Base-by-base conservation (phyloP, 2,329 filamentous ascomycete species). In the Cytospora piceicola region DNA sequence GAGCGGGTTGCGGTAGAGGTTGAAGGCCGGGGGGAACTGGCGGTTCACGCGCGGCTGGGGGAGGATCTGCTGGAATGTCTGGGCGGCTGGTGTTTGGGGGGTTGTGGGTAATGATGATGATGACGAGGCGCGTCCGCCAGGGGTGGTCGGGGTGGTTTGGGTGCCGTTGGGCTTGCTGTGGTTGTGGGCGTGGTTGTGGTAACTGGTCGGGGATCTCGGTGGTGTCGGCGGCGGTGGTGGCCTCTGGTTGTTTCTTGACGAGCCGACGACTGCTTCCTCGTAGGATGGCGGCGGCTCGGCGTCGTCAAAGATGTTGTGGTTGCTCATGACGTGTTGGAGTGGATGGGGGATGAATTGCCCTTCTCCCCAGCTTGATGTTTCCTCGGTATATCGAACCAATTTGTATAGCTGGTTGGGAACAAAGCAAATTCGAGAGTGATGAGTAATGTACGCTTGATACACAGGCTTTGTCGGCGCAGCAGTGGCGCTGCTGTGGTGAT, bases 11-110 rank as follows among this genome's bases (percentile, higher is more conserved):
- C 64, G 65, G 70, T 78, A 77, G 61, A 78, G 66, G 69, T 72
- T 73, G 68, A 77, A 75, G 1, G 65, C n/a, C 0, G 68, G 70
- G 9, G 77, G 76, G 69, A 77, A 77, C 62, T 72, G 75, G 54
- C 71, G 72, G 29, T 68, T 66, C 39, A 70, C 36, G 32, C 51
- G 53, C 1, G 53, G 6, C 1, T 22, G 32, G 4, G 65, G 65
- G 14, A 61, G 57, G 30, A 67, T 63, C 52, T 67, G 61, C 29
- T 42, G 22, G 56, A 67, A 67, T 6, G 61, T 64, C 52, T 67
- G 65, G 32, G 65, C 55, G 32, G 65, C 55, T 3, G 61, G 65
- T 15, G 52, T 56, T 29, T 51, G 60, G 12, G 60, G 52, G n/a
- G 60, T 34, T 15, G 36, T 42, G 20, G 58, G 27, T 17, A 51